Evolutionary conservation across 2,329 filamentous ascomycete species (phyloP), one percentile per base, ranked within the genome.

Genomic region (Neopestalotiopsis sp.): DNA sequence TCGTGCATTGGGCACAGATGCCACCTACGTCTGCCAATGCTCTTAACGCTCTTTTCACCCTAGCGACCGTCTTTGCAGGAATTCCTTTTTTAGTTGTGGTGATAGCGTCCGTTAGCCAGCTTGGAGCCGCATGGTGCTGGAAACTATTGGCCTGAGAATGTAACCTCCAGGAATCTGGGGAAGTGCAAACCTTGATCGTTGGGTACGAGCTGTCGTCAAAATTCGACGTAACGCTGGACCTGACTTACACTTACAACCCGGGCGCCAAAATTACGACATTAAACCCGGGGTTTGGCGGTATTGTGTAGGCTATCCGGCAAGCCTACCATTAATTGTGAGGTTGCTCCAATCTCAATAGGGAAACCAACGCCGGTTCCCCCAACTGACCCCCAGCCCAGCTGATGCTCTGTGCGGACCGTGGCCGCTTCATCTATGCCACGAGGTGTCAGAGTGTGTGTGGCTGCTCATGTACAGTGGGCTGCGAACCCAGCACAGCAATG

Each of bases 401-500:
- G 40, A 32, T 20, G 61, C 42, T 28, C 40, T 64, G 61, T 64
- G 61, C 38, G 61, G 38, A n/a, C 61, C 38, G 42, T 64, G 61
- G 61, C 32, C 61, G 61, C 61, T 64, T 64, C 40, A 52, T 61
- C 59, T 34, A 61, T 45, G 61, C 61, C 61, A 64, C 61, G 61
- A 64, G 61, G 61, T 64, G 34, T 28, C 24, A 28, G 24, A 28
- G 24, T 38, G 34, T 38, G 34, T 38, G 61, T 64, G 61, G 61
- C 34, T 64, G 59, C 34, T 59, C 30, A 38, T 38, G 34, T 38
- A 38, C 34, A 38, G 34, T 38, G 34, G 34, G 34, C 34, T 38
- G 34, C 34, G 5, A 38, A 38, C 34, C 34, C 34, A 38, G 34
- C 34, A 38, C 34, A 38, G 34, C 45, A 13, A 49, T 49, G 13